A percentile compares a stretch with the other conserved stretches of the same genome.
Evolutionary conservation across 1,284 basidiomycete species (phyloP).

Genomic region (Rhodotorula sp.): DNA sequence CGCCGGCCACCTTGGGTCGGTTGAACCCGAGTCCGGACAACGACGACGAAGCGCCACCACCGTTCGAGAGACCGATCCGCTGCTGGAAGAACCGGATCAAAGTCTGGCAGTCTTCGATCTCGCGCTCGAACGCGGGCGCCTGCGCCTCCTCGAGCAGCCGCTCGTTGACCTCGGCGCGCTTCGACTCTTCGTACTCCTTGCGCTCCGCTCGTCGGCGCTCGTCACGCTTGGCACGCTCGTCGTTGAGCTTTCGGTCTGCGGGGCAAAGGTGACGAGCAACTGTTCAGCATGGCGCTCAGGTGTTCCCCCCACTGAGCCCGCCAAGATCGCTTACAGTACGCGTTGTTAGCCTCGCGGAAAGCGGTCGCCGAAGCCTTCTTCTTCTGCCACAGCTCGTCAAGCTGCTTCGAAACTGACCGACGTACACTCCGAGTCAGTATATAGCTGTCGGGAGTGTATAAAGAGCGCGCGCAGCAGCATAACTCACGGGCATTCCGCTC

Average conservation of each 20-base stretch:
- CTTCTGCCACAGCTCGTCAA: constrained; percentile 68
- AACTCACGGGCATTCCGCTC: constrained; percentile 74
- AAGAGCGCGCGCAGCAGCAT: constrained; percentile 17
- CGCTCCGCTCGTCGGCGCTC: constrained; percentile 78
- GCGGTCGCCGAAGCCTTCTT: constrained; percentile 71
- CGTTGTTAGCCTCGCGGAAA: constrained; percentile 78
- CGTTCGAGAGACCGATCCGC: constrained; percentile 54
- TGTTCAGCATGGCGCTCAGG: background rate
- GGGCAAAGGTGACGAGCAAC: background rate
- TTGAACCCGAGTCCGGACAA: constrained; percentile 49
- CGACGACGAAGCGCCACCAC: constrained; percentile 50
- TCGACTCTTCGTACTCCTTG: constrained; percentile 74
- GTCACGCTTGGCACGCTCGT: constrained; percentile 74
- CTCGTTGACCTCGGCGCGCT: constrained; percentile 75
- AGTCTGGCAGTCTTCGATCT: constrained; percentile 96
- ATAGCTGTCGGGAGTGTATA: too few relatives aligned
- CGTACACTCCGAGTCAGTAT: constrained; percentile 47
- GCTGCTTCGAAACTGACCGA: constrained; percentile 39
- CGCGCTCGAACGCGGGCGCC: constrained; percentile 81
- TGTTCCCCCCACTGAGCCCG: background rate
- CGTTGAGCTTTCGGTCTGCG: constrained; percentile 48
- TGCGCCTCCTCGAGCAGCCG: constrained; percentile 87
- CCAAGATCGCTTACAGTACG: constrained; percentile 42
- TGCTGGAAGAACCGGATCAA: constrained; percentile 84
- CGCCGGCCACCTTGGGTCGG: constrained; percentile 45